Base-by-base conservation (phyloP, 805 yeast genomes). In the Teunomyces panamensis region DNA sequence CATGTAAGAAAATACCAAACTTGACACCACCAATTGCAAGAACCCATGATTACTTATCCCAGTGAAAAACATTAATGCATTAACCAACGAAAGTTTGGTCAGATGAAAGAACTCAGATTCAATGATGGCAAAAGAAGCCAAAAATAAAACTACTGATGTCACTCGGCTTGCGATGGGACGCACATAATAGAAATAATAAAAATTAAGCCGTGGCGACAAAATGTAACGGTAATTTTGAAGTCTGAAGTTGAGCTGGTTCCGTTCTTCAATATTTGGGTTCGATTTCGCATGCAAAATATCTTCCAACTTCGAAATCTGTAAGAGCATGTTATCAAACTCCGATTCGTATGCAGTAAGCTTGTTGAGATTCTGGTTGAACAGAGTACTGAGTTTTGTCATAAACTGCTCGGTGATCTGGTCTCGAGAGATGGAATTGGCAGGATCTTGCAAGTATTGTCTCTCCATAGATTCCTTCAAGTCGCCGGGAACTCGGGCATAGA, bases 51-150 rank as follows among this genome's bases (percentile, higher is more conserved):
- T 52, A 14, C 49, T 34, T 16, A 63, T 65, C 20, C 62, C 70
- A 8, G 72, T 57, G 27, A 57, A 48, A 50, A 52, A 60, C 24
- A 83, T 60, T 3, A 82, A 52, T 2, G 71, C 33, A 50, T 86
- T 85, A 39, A 88, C 75, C 3, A 87, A 61, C 9, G 92, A 86
- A 11, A 82, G 63, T 44, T 60, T 69, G 1, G 91, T 81, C 3
- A 89, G 86, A 61, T 87, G 91, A 46, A 85, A 74, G 30, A 85
- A 67, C 59, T 89, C 96, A 14, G 91, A 84, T 67, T 86, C 83
- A n/a, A 85, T 73, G 3, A 89, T 68, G 2, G 81, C 58, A 5
- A 81, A 61, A 0, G 91, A 79, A 5, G 79, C 56, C 0, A 58
- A 36, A 9, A 71, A 71, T 14, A 84, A 57, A 0, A 73, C 10